Conservation (phyloP, 1,139 yeast species). For the Protomyces macrosporus region DNA sequence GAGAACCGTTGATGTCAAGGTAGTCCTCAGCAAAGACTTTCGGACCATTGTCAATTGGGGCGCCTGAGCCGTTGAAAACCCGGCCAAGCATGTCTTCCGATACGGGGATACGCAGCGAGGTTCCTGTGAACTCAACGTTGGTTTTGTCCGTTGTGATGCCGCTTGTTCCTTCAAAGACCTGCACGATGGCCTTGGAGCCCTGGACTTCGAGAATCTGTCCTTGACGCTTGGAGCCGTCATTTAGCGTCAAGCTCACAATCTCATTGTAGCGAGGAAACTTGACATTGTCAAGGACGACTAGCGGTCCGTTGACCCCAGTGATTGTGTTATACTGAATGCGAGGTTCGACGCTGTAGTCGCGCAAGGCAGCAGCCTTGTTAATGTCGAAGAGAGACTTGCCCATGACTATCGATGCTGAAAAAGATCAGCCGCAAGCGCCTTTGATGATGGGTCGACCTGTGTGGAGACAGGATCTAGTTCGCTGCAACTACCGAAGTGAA, state of each 20-base stretch:
- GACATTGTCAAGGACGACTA: slow-evolving; percentile 70
- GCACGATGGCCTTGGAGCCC: slow-evolving; percentile 95
- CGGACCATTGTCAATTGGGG: slow-evolving; percentile 98
- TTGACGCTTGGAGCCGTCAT: slow-evolving; percentile 89
- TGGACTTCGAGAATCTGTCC: slow-evolving; percentile 98
- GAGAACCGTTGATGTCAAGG: slow-evolving; percentile 96
- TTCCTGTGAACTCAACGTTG: slow-evolving; percentile 93
- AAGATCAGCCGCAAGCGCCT: too few relatives aligned
- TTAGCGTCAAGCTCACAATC: slow-evolving; percentile 90
- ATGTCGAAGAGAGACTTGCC: slow-evolving; percentile 30
- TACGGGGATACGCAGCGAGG: slow-evolving; percentile 85
- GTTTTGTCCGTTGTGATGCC: slow-evolving; percentile 83
- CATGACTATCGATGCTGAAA: background rate
- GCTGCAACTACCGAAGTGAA: background rate
- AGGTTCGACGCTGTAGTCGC: slow-evolving; percentile 34
- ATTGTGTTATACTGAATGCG: slow-evolving; percentile 71
- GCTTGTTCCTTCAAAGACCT: slow-evolving; percentile 67
- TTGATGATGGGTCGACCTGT: too few relatives aligned
- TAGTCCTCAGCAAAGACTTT: slow-evolving; percentile 97
- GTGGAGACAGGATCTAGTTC: background rate
- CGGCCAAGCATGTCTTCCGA: slow-evolving; percentile 97
- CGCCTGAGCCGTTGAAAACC: slow-evolving; percentile 97
- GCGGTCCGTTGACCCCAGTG: slow-evolving; percentile 93
- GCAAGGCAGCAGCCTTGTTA: slow-evolving; percentile 35
- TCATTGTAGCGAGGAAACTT: slow-evolving; percentile 88